These are phyloP conservation scores for Lasiodiplodia theobromae DNA, from an alignment of 2,329 filamentous ascomycete genomes.

Conservation along the genomic window DNA sequence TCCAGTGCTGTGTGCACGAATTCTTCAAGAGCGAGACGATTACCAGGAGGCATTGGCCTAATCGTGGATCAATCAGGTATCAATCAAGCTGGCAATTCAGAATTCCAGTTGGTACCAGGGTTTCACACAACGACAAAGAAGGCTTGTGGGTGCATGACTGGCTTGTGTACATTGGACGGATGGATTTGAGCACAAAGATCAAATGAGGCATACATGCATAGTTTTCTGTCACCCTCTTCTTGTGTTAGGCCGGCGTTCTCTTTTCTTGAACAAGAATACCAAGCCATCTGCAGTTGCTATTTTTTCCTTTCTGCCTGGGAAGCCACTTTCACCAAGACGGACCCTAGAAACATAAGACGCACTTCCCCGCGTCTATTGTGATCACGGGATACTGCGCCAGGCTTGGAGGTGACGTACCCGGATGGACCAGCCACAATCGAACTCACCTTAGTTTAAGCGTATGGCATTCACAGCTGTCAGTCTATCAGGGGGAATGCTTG, in stretches of 20 bases:
- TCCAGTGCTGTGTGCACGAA: not conserved
- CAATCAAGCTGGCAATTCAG: not conserved
- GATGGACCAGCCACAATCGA: slow-evolving; percentile 9
- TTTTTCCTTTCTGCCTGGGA: not conserved
- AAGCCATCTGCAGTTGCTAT: not conserved
- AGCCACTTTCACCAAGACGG: not conserved
- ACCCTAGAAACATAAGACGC: not conserved
- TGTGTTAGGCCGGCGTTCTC: not conserved
- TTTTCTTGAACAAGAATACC: not conserved
- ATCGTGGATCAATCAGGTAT: not conserved
- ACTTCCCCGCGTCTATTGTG: not conserved
- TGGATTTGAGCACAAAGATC: not conserved
- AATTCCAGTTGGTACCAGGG: not conserved
- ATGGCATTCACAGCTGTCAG: not conserved
- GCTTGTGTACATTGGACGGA: not conserved
- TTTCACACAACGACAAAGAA: not conserved
- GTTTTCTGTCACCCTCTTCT: not conserved
- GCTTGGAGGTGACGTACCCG: slow-evolving; percentile 21
- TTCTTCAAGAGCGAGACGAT: not conserved
- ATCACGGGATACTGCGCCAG: slow-evolving; percentile 20
- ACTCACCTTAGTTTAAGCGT: not conserved
- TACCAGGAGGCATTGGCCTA: not conserved
- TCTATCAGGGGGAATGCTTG: not conserved
- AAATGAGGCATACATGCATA: not conserved
- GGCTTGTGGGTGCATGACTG: not conserved